Base-by-base conservation (phyloP, 345 rosid species). In the Hypericum androsaemum region DNA sequence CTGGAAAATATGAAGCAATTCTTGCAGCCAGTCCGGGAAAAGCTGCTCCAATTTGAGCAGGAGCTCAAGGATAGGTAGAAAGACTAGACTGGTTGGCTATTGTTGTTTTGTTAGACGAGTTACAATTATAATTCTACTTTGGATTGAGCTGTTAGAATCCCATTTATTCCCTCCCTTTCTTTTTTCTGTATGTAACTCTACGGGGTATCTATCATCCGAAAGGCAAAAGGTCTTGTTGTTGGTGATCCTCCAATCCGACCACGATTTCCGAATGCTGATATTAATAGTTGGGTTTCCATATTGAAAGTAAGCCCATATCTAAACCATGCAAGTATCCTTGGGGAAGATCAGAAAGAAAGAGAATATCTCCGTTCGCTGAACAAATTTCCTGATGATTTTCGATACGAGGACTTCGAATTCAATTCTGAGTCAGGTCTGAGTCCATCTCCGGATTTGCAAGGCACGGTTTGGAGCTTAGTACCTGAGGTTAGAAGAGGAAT, bases 21-120 rank as follows among this genome's bases (percentile, higher is more conserved):
- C 65, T 38, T 81, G 76, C 68, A 71, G 75, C 89, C 97, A 22
- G 69, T 85, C 43, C 83, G 89, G 7, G 76, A 79, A 66, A 89
- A 76, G 68, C 67, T 85, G 71, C 56, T 61, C 41, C 80, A 74
- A 64, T 89, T 89, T 16, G 97, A 89, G 74, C 79, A 77, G 64
- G 97, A 89, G 60, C 85, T 89, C 43, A 85, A 76, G 70, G 95
- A 77, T 46, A 64, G 84, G 61, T 81, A 89, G 77, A 51, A 14
- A 43, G 32, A 15, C 42, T 16, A 5, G 9, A 12, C n/a, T 37
- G 7, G 10, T 36, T 17, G 11, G n/a, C 47, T 7, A n/a, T n/a
- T 10, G 42, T 50, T 52, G 22, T 10, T 14, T 12, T 36, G 2
- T 5, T 43, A 52, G 38, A 54, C 56, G 39, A 14, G 41, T 7